Percentiles rank a stretch among this genome's conserved stretches.
phyloP scores from a whole-genome alignment of 495 filamentous ascomycete species.

The Penicillium psychrofluorescens region DNA sequence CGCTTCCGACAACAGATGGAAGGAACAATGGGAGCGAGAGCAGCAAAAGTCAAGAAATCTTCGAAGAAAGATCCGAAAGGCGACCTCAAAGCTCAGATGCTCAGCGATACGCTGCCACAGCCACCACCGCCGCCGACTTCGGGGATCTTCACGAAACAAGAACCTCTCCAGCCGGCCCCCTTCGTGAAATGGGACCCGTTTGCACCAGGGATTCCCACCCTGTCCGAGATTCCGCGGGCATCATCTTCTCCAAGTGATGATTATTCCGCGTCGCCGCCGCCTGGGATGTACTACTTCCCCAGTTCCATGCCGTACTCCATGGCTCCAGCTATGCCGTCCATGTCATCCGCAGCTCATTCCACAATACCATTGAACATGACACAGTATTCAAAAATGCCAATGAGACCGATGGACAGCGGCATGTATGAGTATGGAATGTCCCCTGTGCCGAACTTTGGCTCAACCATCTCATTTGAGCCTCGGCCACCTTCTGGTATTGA shows the following conservation, averaged over 20 bases:
- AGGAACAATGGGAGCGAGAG: conserved; percentile 22
- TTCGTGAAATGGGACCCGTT: conserved; percentile 7
- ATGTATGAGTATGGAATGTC: neutral
- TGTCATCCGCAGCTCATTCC: no score
- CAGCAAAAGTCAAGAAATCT: conserved; percentile 6
- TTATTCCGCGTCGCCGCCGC: no score
- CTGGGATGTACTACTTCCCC: neutral
- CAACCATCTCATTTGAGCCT: neutral
- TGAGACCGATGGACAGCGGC: neutral
- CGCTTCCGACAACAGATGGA: conserved; percentile 61
- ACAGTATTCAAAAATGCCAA: neutral
- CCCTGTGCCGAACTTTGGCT: no score
- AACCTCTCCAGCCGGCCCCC: neutral
- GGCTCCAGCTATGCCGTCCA: neutral
- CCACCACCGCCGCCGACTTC: neutral
- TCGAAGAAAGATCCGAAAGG: conserved; percentile 9
- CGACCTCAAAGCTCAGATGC: neutral
- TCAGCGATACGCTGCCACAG: neutral
- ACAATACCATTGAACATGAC: no score
- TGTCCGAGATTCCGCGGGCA: no score
- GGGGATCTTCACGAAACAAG: neutral
- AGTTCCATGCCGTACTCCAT: neutral
- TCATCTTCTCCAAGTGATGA: no score
- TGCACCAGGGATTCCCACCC: neutral
- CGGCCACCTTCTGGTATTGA: neutral